Percentiles rank a stretch among this genome's conserved stretches.
Evolutionary conservation across 2,329 filamentous ascomycete genomes (phyloP).

Genomic region (Sporothrix mexicana): DNA sequence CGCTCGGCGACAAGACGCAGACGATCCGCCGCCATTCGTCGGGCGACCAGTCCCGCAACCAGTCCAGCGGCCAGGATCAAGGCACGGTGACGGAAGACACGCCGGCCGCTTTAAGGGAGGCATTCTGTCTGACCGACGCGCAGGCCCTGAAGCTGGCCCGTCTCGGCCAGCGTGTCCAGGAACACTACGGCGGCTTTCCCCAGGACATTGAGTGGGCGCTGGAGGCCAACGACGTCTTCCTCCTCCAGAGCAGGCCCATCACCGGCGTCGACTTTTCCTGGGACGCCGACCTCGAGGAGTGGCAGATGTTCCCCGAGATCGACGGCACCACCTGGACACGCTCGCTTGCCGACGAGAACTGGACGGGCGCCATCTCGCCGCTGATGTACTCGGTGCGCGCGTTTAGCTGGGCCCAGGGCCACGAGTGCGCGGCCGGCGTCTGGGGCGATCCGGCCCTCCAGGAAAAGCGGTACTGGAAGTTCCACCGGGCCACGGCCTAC

Average conservation of each 20-base stretch:
- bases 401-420: background rate
- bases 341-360: background rate
- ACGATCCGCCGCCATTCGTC: background rate
- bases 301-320: conserved; percentile 13
- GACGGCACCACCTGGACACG: conserved; percentile 15
- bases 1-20: background rate
- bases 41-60: background rate
- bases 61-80: background rate
- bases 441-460: background rate
- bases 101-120: background rate
- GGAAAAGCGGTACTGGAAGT: conserved; percentile 18
- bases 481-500: background rate
- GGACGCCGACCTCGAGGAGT: conserved; percentile 5
- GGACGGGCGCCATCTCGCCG: conserved; percentile 10
- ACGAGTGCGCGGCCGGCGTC: background rate
- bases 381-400: conserved; percentile 4
- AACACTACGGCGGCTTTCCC: conserved; percentile 1
- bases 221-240: background rate
- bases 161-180: conserved; percentile 7
- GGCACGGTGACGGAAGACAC: background rate
- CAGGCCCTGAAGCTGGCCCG: background rate
- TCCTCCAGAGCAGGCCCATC: background rate
- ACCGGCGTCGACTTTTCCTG: conserved; percentile 17
- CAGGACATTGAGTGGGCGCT: conserved; percentile 9
- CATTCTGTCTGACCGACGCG: background rate